phyloP scores from a whole-genome alignment of 805 yeast genomes.

The Ogataea trehalophila region DNA sequence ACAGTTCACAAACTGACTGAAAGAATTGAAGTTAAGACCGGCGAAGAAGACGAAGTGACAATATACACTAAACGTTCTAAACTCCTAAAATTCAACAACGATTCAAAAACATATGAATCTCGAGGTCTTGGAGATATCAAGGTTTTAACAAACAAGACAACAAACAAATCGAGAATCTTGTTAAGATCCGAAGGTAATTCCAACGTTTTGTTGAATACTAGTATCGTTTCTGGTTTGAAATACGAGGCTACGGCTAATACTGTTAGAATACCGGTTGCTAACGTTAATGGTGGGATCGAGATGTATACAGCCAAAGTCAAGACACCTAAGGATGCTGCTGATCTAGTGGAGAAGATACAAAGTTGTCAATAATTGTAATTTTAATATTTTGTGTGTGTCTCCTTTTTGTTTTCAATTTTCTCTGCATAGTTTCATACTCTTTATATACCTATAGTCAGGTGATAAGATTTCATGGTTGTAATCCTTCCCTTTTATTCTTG shows the following conservation, averaged over 20 bases:
- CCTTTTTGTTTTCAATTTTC: not conserved
- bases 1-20: constrained; percentile 41
- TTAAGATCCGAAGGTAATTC: constrained; percentile 88
- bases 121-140: constrained; percentile 83
- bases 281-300: constrained; percentile 49
- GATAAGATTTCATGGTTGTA: too few species aligned
- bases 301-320: constrained; percentile 76
- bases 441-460: too few species aligned
- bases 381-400: not conserved
- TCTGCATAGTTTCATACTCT: too few species aligned
- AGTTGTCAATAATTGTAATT: constrained; percentile 15
- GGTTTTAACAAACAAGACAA: constrained; percentile 55
- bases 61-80: constrained; percentile 67
- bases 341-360: constrained; percentile 34
- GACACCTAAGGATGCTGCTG: constrained; percentile 62
- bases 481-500: too few species aligned
- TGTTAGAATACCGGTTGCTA: constrained; percentile 63
- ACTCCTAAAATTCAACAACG: constrained; percentile 47
- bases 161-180: constrained; percentile 62
- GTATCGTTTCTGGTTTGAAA: constrained; percentile 42
- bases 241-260: constrained; percentile 62
- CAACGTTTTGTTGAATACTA: constrained; percentile 61
- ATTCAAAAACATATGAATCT: constrained; percentile 49
- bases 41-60: constrained; percentile 77
- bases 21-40: constrained; percentile 58